Evolutionary conservation across 1,139 yeast species (phyloP).

Genomic region (Kodamaea suecica): DNA sequence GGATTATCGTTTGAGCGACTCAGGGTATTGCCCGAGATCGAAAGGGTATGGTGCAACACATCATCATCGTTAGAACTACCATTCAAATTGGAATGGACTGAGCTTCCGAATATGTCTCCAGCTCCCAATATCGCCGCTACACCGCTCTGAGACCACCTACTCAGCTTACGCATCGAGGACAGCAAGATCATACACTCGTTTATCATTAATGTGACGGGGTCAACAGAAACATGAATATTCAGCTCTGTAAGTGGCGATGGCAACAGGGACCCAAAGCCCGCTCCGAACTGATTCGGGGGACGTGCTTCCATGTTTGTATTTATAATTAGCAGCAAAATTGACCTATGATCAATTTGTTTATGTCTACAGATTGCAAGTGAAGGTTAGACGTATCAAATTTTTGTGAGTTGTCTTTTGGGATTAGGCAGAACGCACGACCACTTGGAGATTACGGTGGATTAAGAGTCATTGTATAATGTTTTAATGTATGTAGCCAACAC

Average conservation of each 20-base stretch:
- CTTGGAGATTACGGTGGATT: no score
- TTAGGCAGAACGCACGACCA: not conserved
- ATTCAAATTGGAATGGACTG: not conserved
- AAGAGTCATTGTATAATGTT: no score
- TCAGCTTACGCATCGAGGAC: conserved; percentile 86
- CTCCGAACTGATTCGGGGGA: conserved; percentile 5
- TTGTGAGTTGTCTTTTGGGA: conserved; percentile 1
- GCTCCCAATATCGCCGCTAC: conserved; percentile 84
- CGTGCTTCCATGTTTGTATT: not conserved
- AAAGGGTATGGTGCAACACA: conserved; percentile 21
- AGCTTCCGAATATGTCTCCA: conserved; percentile 36
- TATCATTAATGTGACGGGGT: conserved; percentile 79
- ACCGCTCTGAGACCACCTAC: conserved; percentile 79
- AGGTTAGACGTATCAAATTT: no score
- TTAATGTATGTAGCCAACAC: no score
- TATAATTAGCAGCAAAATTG: not conserved
- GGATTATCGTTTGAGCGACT: conserved; percentile 47
- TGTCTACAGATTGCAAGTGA: no score
- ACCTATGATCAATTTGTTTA: not conserved
- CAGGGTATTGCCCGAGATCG: conserved; percentile 15
- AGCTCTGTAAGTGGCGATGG: conserved; percentile 2
- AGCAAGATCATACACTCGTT: conserved; percentile 86
- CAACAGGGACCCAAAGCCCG: conserved; percentile 2
- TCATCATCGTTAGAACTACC: conserved; percentile 26
- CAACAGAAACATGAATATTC: conserved; percentile 43